Evolutionary conservation across 1,284 basidiomycete genomes (phyloP).

Genomic region (Trametes hirsuta): DNA sequence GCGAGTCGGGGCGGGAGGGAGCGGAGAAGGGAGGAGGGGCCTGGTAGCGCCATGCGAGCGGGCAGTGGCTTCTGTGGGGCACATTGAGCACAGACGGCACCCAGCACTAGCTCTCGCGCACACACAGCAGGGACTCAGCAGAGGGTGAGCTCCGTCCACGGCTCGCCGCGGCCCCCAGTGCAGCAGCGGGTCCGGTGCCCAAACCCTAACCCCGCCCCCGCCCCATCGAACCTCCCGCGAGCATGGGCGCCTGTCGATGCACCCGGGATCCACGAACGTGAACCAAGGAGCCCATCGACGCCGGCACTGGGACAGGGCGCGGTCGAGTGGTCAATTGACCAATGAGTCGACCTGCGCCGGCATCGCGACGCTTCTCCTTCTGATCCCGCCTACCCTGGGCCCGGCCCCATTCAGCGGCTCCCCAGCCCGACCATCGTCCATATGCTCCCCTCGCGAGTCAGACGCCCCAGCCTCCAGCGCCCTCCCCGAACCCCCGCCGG

Average conservation of each 20-base stretch:
- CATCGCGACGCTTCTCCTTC: not conserved
- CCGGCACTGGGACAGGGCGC: too few species aligned
- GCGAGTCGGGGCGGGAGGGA: constrained; percentile 6
- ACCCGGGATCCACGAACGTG: too few species aligned
- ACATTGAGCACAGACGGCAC: constrained; percentile 25
- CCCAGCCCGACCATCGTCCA: too few species aligned
- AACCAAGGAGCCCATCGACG: too few species aligned
- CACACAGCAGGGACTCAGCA: too few species aligned
- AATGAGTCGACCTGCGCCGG: too few species aligned
- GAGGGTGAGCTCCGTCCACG: too few species aligned
- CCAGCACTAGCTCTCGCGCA: not conserved
- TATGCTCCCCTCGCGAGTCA: too few species aligned
- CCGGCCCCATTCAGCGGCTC: not conserved
- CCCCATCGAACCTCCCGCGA: not conserved
- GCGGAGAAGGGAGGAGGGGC: constrained; percentile 15
- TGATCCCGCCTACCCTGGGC: not conserved
- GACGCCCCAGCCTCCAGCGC: too few species aligned
- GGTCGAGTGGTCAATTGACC: too few species aligned
- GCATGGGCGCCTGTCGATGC: not conserved
- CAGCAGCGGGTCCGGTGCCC: not conserved
- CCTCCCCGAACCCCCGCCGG: too few species aligned
- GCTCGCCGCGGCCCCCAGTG: too few species aligned
- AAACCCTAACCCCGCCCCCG: not conserved
- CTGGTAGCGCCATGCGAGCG: constrained; percentile 32
- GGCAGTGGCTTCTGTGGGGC: constrained; percentile 26